phyloP scores from a whole-genome alignment of 2,329 filamentous ascomycete genomes.

The Alternaria panax region DNA sequence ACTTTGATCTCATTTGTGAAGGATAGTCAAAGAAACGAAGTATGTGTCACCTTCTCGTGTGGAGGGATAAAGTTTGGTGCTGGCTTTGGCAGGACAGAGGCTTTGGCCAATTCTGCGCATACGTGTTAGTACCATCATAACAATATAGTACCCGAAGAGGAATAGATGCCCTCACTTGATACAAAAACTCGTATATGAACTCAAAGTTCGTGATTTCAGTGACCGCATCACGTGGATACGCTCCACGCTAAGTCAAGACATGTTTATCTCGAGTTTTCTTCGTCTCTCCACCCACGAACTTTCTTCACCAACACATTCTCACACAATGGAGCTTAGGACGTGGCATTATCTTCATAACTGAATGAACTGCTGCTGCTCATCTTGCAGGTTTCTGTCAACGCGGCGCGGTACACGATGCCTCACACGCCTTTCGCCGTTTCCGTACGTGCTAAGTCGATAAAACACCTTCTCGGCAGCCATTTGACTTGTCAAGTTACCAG shows the following conservation, averaged over 20 bases:
- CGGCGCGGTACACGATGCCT: neutral
- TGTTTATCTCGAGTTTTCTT: neutral
- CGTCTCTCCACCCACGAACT: neutral
- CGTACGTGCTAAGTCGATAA: neutral
- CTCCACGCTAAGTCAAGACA: neutral
- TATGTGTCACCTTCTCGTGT: neutral
- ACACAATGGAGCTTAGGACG: neutral
- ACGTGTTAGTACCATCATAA: neutral
- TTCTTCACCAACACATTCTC: neutral
- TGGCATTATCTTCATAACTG: neutral
- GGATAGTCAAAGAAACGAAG: conserved; percentile 5
- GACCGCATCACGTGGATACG: neutral
- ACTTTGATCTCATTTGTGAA: conserved; percentile 50
- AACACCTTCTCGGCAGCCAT: neutral
- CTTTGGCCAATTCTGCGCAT: neutral
- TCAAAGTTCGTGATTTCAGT: neutral
- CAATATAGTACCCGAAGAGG: neutral
- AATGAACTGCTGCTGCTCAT: neutral
- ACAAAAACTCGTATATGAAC: neutral
- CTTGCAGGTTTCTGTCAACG: neutral
- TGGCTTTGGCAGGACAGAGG: neutral
- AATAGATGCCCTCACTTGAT: neutral
- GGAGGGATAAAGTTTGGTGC: neutral
- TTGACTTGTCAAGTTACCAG: neutral
- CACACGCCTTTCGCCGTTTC: neutral